Evolutionary conservation across 1,284 basidiomycete genomes (phyloP), one percentile per base, ranked within the genome.

Genomic region (Polyporus tsugae): DNA sequence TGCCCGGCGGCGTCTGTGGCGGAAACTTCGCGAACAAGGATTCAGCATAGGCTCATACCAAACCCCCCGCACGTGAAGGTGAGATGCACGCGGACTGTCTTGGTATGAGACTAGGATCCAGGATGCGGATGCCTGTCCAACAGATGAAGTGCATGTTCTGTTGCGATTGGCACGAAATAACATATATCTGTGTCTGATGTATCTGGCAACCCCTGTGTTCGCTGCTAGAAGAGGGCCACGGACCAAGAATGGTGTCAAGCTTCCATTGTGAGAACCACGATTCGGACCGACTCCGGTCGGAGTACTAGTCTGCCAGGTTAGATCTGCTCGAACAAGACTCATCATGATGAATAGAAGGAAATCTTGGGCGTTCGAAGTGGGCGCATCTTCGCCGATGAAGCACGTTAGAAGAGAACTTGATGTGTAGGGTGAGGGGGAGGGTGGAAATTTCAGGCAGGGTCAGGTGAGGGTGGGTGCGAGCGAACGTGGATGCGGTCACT

Each of bases 1-100:
- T 64, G 4, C 60, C 62, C 0, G 75, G 69, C 17, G 75, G 76
- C 2, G 65, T 55, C 2, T 62, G 44, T 0, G 74, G 75, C 35
- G 65, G 70, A 63, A 73, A 72, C 1, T 61, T 57, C 1, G 73
- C 55, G 9, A 74, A 25, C 13, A 42, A 42, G 2, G 29, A 29
- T 29, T 29, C 13, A 41, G 13, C 39, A 41, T 41, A 42, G 17
- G 17, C 19, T 19, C 17, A 17, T 29, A 29, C 29, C 29, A 42
- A 42, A 19, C 17, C 17, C 19, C 4, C 17, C 41, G 11, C 41
- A 17, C 17, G 41, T 2, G 41, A 29, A 29, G 29, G 29, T 29
- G 29, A 29, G 29, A 29, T 29, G 29, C 29, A 29, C 29, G 29
- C 29, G 29, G 29, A 29, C 29, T 1, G 29, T 29, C 29, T 29